Evolutionary conservation across 2,329 filamentous ascomycete genomes (phyloP), one percentile per base, ranked within the genome.

Genomic region (Calonectria hongkongensis): DNA sequence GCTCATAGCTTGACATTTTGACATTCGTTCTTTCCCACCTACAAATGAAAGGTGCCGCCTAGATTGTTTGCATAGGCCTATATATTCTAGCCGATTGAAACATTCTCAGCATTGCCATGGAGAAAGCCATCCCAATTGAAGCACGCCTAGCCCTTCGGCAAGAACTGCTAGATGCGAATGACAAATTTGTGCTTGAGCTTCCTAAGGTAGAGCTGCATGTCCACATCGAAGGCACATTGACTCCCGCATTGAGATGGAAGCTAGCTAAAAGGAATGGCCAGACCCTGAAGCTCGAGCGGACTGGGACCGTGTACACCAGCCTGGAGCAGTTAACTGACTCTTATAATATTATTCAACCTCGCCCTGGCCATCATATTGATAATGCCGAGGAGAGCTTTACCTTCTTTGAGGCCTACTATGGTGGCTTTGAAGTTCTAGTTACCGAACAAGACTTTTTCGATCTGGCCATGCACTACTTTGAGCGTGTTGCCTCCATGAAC

Each of bases 221-320:
- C 68, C 94, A 95, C 80, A 87, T 95, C 13, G 94, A 95, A 82
- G 94, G 94, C 60, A 92, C 92, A 3, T 86, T 95, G 21, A 91
- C 91, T 16, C 93, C 93, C 1, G 84, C 87, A 62, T 86, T 94
- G 39, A 89, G 95, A 71, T 95, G 95, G 86, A 80, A 86, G 30
- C 89, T 96, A 1, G 92, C 94, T 4, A 81, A 85, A 43, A 88
- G 89, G 77, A 95, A 96, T 87, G 86, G 86, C 67, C 89, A 95
- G 74, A 64, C 82, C 45, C 66, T 76, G 3, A 73, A 71, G 15
- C 67, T 73, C 0, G 60, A 76, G 1, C 28, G 50, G 28, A 75
- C 72, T 1, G 70, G 65, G 2, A 75, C 74, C 1, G 54, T 71
- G 0, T 71, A 75, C 0, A 41, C 27, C 15, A 73, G 25, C 3